Percentiles rank a stretch among this genome's conserved stretches.
Conservation (phyloP, 345 rosid species). For the Eucalyptus tenuipes region DNA sequence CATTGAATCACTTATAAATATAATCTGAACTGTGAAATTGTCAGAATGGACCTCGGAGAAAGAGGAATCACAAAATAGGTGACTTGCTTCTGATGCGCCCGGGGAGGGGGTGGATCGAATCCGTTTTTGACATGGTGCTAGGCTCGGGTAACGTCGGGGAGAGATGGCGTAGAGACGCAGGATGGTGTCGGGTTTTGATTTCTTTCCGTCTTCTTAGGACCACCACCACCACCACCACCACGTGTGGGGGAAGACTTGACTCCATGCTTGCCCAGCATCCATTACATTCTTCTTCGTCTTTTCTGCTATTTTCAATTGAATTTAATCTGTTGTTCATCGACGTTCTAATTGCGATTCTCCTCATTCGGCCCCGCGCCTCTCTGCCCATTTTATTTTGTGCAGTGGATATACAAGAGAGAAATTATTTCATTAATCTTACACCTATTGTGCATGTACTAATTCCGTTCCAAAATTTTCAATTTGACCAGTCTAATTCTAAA, state of each 20-base stretch:
- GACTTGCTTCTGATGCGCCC: neutral
- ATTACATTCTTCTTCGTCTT: neutral
- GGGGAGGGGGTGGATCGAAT: too few relatives aligned
- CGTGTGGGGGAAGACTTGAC: neutral
- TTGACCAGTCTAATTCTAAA: accelerated
- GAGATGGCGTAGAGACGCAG: neutral
- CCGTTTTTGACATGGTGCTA: neutral
- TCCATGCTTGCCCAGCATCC: neutral
- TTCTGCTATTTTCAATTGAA: neutral
- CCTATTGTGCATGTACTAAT: accelerated
- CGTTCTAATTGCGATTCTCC: neutral
- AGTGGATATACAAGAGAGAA: accelerated
- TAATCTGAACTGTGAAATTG: neutral
- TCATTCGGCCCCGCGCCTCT: neutral
- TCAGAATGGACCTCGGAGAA: neutral
- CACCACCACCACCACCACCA: accelerated
- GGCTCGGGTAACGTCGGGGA: neutral
- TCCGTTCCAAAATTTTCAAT: neutral
- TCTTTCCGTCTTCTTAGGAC: neutral
- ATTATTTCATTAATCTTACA: neutral
- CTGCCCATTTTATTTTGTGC: neutral
- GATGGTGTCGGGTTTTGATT: neutral
- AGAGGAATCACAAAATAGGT: neutral
- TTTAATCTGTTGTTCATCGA: neutral
- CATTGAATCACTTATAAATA: neutral